Conservation (phyloP, 2,329 filamentous ascomycete genomes). For the Colletotrichum noveboracense region DNA sequence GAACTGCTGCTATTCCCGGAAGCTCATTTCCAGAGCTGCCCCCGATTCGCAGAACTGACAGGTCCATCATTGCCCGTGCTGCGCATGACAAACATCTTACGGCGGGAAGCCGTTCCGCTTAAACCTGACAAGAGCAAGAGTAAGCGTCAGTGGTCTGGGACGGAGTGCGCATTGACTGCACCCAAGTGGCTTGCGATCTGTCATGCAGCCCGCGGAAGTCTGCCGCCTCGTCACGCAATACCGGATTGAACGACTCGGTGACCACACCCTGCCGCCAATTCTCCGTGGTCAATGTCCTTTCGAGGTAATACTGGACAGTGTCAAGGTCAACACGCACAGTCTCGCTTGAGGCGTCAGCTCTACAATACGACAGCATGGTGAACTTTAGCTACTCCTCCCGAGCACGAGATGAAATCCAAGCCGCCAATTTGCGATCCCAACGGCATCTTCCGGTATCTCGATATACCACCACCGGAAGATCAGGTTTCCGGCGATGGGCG, state of each 20-base stretch:
- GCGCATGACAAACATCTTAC: not conserved
- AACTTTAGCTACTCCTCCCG: not conserved
- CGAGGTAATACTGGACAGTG: not conserved
- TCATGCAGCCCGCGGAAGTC: not conserved
- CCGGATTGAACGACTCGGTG: not conserved
- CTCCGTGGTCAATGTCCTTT: not conserved
- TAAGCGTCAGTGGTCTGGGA: not conserved
- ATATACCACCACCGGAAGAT: not conserved
- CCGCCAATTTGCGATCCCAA: not conserved
- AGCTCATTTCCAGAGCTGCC: conserved; percentile 1
- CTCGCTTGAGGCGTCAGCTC: not conserved
- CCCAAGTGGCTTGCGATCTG: not conserved
- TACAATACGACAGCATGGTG: not conserved
- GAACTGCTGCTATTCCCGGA: not conserved
- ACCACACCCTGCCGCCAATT: not conserved
- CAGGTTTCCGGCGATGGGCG: not conserved
- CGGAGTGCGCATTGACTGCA: not conserved
- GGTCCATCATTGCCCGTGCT: not conserved
- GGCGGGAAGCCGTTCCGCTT: not conserved
- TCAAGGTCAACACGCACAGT: not conserved
- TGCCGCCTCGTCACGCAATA: conserved; percentile 1
- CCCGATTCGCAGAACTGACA: not conserved
- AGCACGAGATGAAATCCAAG: not conserved
- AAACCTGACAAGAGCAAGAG: not conserved
- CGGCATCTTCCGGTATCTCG: not conserved